Percentiles rank a stretch among this genome's conserved stretches.
phyloP scores from a whole-genome alignment of 2,329 filamentous ascomycete genomes.

The Ascochyta pisi region DNA sequence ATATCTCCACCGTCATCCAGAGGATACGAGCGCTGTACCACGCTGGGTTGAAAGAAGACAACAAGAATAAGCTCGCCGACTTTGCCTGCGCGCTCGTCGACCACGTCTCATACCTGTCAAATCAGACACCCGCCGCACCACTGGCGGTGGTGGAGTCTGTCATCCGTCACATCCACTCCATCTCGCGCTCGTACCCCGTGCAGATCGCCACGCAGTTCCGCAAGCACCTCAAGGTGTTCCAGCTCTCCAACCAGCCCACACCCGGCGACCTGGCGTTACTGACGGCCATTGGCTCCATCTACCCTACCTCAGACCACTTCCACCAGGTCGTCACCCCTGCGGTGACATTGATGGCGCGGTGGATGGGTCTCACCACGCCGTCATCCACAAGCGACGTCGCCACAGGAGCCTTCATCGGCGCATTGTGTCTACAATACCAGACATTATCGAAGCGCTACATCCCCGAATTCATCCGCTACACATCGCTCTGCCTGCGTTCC shows the following conservation, averaged over 20 bases:
- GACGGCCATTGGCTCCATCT: constrained; percentile 82
- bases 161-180: constrained; percentile 88
- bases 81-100: constrained; percentile 73
- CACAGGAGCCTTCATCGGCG: constrained; percentile 79
- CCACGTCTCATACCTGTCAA: constrained; percentile 66
- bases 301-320: constrained; percentile 96
- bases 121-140: constrained; percentile 59
- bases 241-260: constrained; percentile 60
- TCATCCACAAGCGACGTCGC: constrained; percentile 70
- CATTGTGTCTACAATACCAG: constrained; percentile 83
- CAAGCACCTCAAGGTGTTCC: constrained; percentile 67
- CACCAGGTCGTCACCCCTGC: constrained; percentile 93
- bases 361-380: constrained; percentile 78
- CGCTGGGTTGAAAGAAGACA: constrained; percentile 80
- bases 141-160: constrained; percentile 78
- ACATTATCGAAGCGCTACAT: constrained; percentile 83
- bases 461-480: constrained; percentile 85
- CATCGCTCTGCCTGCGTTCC: constrained; percentile 70
- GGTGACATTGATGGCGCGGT: constrained; percentile 82
- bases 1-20: constrained; percentile 81
- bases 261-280: constrained; percentile 83
- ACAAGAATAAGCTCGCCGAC: constrained; percentile 80
- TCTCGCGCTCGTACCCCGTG: constrained; percentile 83
- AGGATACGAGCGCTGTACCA: constrained; percentile 92
- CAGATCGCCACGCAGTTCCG: constrained; percentile 81